Evolutionary conservation across 805 yeast genomes (phyloP), one percentile per base, ranked within the genome.

Genomic region (Yamadazyma kitorensis): DNA sequence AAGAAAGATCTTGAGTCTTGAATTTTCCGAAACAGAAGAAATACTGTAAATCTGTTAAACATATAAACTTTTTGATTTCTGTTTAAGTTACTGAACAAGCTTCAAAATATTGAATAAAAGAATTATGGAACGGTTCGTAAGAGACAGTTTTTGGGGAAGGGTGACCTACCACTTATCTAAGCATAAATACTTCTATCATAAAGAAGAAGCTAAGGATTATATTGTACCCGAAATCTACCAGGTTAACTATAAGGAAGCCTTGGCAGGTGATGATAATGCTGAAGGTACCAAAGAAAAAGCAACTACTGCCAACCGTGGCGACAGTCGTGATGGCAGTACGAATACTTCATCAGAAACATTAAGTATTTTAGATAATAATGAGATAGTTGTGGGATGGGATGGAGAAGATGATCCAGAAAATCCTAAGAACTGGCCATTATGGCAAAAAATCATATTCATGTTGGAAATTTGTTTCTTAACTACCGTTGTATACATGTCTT

Each of bases 371-470:
- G 24, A 18, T 14, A 6, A 8, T 18, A 22, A 12, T 17, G 28
- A 23, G 24, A 34, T 34, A 5, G 23, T 34, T 7, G 33, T 28
- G 2, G 17, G 18, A n/a, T 34, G 37, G 37, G 37, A 34, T 24
- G 37, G 37, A 14, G 26, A 17, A 8, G 69, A 68, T 33, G 83
- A 77, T 47, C 73, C 78, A 1, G 78, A 72, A 37, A 56, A 73
- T 43, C 86, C 86, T 1, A 48, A 55, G 13, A 76, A 76, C 48
- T 80, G 86, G 86, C 61, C 78, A 0, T 17, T 49, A 0, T 29
- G 39, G 21, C 60, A 65, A 33, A 75, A 72, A 47, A 22, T 52
- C 2, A 31, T 72, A 18, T 60, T 72, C 28, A 48, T 68, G 4
- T 54, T 69, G 7, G 30, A 36, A 27, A 33, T 41, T 11, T 26